Evolutionary conservation across 2,329 filamentous ascomycete genomes (phyloP).

Genomic region (Beauveria sp.): DNA sequence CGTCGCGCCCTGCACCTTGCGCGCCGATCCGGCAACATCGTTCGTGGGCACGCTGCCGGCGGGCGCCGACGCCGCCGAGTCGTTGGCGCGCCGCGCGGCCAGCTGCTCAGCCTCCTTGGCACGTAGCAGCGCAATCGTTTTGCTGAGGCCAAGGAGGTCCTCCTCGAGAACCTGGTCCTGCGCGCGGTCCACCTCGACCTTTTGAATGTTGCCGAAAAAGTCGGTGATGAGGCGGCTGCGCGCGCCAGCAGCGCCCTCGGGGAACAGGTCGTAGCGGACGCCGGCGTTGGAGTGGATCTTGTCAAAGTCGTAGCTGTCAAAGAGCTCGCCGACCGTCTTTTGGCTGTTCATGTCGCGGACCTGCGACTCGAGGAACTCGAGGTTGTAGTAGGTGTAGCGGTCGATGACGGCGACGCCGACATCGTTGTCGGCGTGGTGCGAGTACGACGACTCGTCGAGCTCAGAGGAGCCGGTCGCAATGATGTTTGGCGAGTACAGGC

Average conservation of each 20-base stretch:
- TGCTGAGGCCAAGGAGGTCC: slow-evolving; percentile 70
- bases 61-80: slow-evolving; percentile 17
- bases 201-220: slow-evolving; percentile 97
- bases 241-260: slow-evolving; percentile 69
- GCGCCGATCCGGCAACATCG: slow-evolving; percentile 13
- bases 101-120: slow-evolving; percentile 40
- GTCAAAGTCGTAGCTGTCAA: slow-evolving; percentile 89
- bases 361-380: slow-evolving; percentile 90
- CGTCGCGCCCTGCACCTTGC: slow-evolving; percentile 36
- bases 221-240: slow-evolving; percentile 81
- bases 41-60: slow-evolving; percentile 22
- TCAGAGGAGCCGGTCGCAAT: slow-evolving; percentile 95
- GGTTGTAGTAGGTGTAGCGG: slow-evolving; percentile 96
- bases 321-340: slow-evolving; percentile 85
- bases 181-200: slow-evolving; percentile 74
- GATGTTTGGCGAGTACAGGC: slow-evolving; percentile 96
- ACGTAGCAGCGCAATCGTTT: slow-evolving; percentile 50
- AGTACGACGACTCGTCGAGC: slow-evolving; percentile 93
- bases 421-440: slow-evolving; percentile 95
- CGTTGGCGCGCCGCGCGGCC: slow-evolving; percentile 20
- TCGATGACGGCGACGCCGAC: slow-evolving; percentile 98
- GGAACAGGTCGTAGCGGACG: slow-evolving; percentile 91
- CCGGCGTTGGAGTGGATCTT: slow-evolving; percentile 94
- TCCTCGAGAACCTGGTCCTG: slow-evolving; percentile 55
- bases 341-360: slow-evolving; percentile 81